Evolutionary conservation across 202 grass and related monocot species (phyloP).

Genomic region (Carex sylvatica): DNA sequence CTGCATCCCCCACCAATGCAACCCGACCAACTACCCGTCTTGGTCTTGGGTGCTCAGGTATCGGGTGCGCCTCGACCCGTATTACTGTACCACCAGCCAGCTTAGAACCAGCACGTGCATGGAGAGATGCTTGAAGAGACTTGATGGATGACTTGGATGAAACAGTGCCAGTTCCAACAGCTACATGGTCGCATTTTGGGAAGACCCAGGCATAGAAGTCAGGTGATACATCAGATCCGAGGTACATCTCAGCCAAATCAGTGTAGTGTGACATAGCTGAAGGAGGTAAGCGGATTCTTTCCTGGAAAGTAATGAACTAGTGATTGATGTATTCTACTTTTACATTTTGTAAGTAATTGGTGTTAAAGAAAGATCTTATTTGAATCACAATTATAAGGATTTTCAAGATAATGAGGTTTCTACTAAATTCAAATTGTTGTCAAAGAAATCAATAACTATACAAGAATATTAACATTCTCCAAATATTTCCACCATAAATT

Average conservation of each 20-base stretch:
- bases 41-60: slow-evolving; percentile 93
- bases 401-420: not conserved
- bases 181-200: slow-evolving; percentile 96
- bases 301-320: slow-evolving; percentile 27
- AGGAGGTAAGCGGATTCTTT: slow-evolving; percentile 77
- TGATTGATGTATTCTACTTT: not conserved
- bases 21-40: slow-evolving; percentile 77
- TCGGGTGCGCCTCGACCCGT: slow-evolving; percentile 81
- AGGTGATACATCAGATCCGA: slow-evolving; percentile 79
- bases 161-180: slow-evolving; percentile 83
- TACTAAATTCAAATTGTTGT: not conserved
- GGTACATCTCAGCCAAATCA: slow-evolving; percentile 94
- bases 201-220: slow-evolving; percentile 99
- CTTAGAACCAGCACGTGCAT: slow-evolving; percentile 58
- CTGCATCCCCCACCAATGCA: slow-evolving; percentile 81
- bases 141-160: slow-evolving; percentile 74
- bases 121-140: slow-evolving; percentile 53
- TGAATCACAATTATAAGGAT: not conserved
- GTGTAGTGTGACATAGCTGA: slow-evolving; percentile 67
- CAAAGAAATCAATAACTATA: not conserved
- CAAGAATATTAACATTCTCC: not conserved
- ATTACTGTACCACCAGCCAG: slow-evolving; percentile 54
- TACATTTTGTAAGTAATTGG: not conserved
- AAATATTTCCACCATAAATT: not conserved
- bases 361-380: not conserved